Conservation (phyloP, 2,329 filamentous ascomycete genomes). For the Fusarium chaquense region DNA sequence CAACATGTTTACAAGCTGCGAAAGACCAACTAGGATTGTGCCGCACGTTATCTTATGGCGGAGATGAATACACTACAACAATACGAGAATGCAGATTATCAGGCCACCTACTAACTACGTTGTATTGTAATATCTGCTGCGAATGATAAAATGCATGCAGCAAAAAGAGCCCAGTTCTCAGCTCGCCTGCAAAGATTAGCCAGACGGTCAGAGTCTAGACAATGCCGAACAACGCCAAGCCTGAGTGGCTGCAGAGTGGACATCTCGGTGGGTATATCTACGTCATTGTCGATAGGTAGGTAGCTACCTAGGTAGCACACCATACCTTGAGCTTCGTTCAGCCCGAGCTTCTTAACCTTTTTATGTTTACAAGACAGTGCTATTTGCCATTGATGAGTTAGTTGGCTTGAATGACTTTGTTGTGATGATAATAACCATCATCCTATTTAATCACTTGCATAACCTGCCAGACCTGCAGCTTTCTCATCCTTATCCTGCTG, state of each 20-base stretch:
- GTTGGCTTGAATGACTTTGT: background rate
- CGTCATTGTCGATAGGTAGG: constrained; percentile 29
- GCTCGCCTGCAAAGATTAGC: background rate
- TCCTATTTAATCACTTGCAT: background rate
- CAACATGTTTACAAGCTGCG: background rate
- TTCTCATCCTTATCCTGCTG: background rate
- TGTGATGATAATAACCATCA: background rate
- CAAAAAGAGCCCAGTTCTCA: background rate
- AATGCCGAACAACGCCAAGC: constrained; percentile 23
- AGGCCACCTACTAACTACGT: constrained; percentile 6
- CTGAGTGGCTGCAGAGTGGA: constrained; percentile 20
- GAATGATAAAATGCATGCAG: background rate
- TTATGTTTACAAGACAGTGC: background rate
- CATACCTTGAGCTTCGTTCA: constrained; percentile 11
- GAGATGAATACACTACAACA: background rate
- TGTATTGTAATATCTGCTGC: background rate
- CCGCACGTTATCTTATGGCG: background rate
- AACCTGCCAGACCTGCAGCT: too few relatives aligned
- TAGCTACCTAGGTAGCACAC: constrained; percentile 2
- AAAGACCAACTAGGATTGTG: background rate
- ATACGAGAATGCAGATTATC: constrained; percentile 6
- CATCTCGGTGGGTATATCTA: constrained; percentile 15
- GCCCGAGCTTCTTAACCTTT: background rate
- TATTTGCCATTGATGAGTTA: background rate
- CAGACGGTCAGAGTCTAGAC: constrained; percentile 7